Percentiles rank a stretch among this genome's conserved stretches.
phyloP scores from a whole-genome alignment of 495 filamentous ascomycete species.

The Xylaria bambusicola region DNA sequence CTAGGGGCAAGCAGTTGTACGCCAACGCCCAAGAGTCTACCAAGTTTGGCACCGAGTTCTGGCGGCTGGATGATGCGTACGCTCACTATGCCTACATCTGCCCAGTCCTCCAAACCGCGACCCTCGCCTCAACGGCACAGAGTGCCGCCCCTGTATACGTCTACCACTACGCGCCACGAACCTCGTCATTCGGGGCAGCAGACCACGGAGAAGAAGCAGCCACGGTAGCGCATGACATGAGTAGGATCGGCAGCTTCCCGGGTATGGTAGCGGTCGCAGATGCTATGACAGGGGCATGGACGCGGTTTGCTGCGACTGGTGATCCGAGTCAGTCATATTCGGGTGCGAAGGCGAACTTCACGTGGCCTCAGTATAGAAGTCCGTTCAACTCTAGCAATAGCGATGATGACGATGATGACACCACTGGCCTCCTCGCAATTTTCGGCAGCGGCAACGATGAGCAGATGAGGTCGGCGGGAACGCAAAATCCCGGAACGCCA shows the following conservation, averaged over 20 bases:
- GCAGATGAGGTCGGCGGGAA: slow-evolving; percentile 40
- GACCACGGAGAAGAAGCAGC: slow-evolving; percentile 63
- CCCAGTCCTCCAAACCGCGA: slow-evolving; percentile 63
- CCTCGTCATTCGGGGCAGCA: slow-evolving; percentile 49
- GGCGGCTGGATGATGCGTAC: slow-evolving; percentile 63
- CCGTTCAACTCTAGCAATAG: slow-evolving; percentile 25
- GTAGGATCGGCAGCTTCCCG: slow-evolving; percentile 38
- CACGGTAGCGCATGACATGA: slow-evolving; percentile 57
- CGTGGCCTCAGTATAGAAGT: slow-evolving; percentile 34
- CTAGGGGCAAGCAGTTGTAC: slow-evolving; percentile 25
- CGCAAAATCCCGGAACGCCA: slow-evolving; percentile 40
- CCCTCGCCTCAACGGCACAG: slow-evolving; percentile 41
- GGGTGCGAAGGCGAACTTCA: slow-evolving; percentile 12
- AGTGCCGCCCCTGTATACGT: slow-evolving; percentile 51
- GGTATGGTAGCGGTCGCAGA: slow-evolving; percentile 52
- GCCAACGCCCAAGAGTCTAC: slow-evolving; percentile 28
- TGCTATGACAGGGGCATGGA: slow-evolving; percentile 58
- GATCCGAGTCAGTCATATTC: slow-evolving; percentile 50
- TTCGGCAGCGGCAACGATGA: slow-evolving; percentile 68
- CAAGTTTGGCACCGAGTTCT: slow-evolving; percentile 56
- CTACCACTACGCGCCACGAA: slow-evolving; percentile 60
- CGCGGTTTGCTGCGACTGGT: slow-evolving; percentile 55
- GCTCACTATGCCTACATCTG: slow-evolving; percentile 68
- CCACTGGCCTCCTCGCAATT: slow-evolving; percentile 43
- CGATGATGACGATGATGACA: too few relatives aligned